Percentiles rank a stretch among this genome's conserved stretches.
Evolutionary conservation across 495 filamentous ascomycete species (phyloP).

Genomic region (Oidiodendron maius): DNA sequence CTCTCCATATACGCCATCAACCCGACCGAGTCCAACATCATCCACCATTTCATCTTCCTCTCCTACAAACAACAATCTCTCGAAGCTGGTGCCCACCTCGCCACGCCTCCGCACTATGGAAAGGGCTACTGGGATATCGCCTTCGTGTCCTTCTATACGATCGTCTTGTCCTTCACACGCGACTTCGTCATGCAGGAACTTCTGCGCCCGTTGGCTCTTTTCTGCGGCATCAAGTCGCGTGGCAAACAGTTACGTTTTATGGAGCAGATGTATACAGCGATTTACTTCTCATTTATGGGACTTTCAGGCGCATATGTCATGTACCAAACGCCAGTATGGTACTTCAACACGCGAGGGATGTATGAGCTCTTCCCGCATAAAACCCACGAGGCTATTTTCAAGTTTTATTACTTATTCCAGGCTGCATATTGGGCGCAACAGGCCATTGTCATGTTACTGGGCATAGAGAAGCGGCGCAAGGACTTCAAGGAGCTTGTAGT

Average conservation of each 20-base stretch:
- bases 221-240: conserved; percentile 58
- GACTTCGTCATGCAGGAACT: conserved; percentile 95
- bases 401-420: conserved; percentile 94
- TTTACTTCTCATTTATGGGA: conserved; percentile 82
- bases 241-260: conserved; percentile 87
- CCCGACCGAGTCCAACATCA: conserved; percentile 73
- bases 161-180: conserved; percentile 86
- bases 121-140: conserved; percentile 82
- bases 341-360: conserved; percentile 86
- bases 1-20: conserved; percentile 68
- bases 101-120: conserved; percentile 68
- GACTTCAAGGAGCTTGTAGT: conserved; percentile 92
- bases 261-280: conserved; percentile 92
- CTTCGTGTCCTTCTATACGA: conserved; percentile 85
- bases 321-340: conserved; percentile 84
- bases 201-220: conserved; percentile 69
- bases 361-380: conserved; percentile 86
- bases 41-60: conserved; percentile 86
- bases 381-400: conserved; percentile 75
- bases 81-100: conserved; percentile 38
- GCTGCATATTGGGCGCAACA: conserved; percentile 96
- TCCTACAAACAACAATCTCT: conserved; percentile 73
- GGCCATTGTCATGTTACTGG: conserved; percentile 80
- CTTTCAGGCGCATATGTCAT: conserved; percentile 88
- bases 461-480: conserved; percentile 89